Evolutionary conservation across 139 green algal genomes (phyloP).

Genomic region (Parachlorella kessleri): DNA sequence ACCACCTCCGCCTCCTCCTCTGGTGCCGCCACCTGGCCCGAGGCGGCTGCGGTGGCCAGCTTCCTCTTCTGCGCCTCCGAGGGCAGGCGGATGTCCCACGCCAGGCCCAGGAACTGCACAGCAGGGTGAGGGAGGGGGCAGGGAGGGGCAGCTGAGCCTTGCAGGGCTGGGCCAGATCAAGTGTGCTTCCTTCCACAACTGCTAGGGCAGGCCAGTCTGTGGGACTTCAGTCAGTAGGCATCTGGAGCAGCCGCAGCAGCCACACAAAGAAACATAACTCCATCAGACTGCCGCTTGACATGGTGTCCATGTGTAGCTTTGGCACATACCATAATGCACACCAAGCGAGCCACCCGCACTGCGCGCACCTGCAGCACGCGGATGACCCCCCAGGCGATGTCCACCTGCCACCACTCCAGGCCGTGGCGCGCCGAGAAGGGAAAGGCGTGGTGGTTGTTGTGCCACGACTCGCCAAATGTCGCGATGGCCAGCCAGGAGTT

Average conservation of each 20-base stretch:
- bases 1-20: too few relatives aligned
- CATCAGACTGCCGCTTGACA: too few relatives aligned
- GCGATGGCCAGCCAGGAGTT: slow-evolving; percentile 81
- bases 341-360: neutral
- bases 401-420: slow-evolving; percentile 80
- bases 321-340: neutral
- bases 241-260: too few relatives aligned
- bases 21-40: too few relatives aligned
- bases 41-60: neutral
- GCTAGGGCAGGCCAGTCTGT: too few relatives aligned
- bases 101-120: slow-evolving; percentile 4
- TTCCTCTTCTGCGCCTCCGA: slow-evolving; percentile 11
- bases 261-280: too few relatives aligned
- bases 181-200: too few relatives aligned
- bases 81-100: slow-evolving; percentile 24
- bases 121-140: neutral
- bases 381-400: slow-evolving; percentile 15
- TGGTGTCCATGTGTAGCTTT: too few relatives aligned
- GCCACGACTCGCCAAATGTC: slow-evolving; percentile 92
- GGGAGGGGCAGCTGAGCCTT: neutral
- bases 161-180: too few relatives aligned
- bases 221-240: too few relatives aligned
- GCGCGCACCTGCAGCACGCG: slow-evolving; percentile 11
- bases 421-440: slow-evolving; percentile 84
- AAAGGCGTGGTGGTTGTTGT: slow-evolving; percentile 95